phyloP scores from a whole-genome alignment of 139 green algal species.

The Pseudopediastrum boryanum region DNA sequence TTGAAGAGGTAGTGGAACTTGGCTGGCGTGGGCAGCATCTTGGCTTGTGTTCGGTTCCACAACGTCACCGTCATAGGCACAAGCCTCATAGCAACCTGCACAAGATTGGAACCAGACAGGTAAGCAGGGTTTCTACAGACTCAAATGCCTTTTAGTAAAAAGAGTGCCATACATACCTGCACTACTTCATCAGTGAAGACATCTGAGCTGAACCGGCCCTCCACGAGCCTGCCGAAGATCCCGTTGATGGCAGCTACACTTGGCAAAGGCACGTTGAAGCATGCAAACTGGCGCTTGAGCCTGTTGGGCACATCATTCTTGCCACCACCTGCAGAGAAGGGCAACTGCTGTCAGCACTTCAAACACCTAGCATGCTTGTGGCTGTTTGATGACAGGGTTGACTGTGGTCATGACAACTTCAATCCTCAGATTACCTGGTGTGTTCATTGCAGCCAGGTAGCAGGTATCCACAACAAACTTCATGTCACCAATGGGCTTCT shows the following conservation, averaged over 20 bases:
- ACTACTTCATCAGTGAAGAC: conserved; percentile 65
- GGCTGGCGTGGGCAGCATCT: conserved; percentile 93
- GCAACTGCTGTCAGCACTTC: too few species aligned
- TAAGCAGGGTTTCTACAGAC: neutral
- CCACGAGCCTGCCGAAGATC: conserved; percentile 90
- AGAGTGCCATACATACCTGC: conserved; percentile 36
- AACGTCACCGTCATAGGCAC: conserved; percentile 86
- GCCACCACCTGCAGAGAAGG: conserved; percentile 59
- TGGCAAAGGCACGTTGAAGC: conserved; percentile 90
- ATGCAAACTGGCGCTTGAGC: conserved; percentile 94
- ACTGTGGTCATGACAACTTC: too few species aligned
- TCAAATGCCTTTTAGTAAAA: neutral
- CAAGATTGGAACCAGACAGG: conserved; percentile 36
- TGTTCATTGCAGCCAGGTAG: conserved; percentile 92
- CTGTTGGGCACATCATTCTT: conserved; percentile 96
- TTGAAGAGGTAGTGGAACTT: conserved; percentile 99
- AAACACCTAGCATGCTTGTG: too few species aligned
- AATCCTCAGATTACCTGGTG: conserved; percentile 67
- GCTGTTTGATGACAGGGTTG: too few species aligned
- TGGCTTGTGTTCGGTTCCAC: conserved; percentile 76
- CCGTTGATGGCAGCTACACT: conserved; percentile 84
- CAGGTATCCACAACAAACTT: conserved; percentile 87
- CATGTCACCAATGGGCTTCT: conserved; percentile 97
- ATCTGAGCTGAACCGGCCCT: conserved; percentile 67
- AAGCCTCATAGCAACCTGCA: conserved; percentile 73